Conservation (phyloP, 2,329 filamentous ascomycete genomes). For the Macrophomina pseudophaseolina region DNA sequence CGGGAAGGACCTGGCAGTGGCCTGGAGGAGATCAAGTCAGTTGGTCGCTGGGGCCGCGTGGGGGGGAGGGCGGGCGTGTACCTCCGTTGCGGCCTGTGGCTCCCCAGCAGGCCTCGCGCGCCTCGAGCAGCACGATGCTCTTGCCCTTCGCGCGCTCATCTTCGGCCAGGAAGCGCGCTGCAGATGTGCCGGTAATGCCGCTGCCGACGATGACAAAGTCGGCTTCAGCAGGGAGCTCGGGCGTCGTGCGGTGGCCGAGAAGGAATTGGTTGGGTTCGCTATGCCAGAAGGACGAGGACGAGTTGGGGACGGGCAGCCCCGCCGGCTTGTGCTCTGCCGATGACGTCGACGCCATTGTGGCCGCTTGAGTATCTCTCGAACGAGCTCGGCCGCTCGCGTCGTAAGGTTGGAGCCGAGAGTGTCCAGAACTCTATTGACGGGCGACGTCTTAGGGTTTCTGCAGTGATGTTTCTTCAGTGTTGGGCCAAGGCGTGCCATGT, state of each 20-base stretch:
- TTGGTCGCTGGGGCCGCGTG: background rate
- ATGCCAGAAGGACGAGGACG: slow-evolving; percentile 76
- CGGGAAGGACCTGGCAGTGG: slow-evolving; percentile 76
- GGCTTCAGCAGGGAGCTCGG: slow-evolving; percentile 62
- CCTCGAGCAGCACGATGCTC: slow-evolving; percentile 75
- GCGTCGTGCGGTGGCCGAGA: slow-evolving; percentile 70
- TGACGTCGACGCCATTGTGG: slow-evolving; percentile 20
- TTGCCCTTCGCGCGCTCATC: slow-evolving; percentile 50
- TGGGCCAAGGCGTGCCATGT: background rate
- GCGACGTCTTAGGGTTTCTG: background rate
- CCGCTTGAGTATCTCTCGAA: background rate
- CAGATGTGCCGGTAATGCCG: slow-evolving; percentile 77
- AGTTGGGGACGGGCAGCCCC: slow-evolving; percentile 63
- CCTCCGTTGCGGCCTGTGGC: slow-evolving; percentile 68
- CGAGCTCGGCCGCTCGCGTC: background rate
- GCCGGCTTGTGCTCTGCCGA: slow-evolving; percentile 32
- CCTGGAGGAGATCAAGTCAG: slow-evolving; percentile 33
- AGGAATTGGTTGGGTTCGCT: slow-evolving; percentile 68
- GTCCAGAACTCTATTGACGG: background rate
- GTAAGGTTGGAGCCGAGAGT: background rate
- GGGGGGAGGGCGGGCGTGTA: background rate
- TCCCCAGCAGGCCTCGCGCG: slow-evolving; percentile 79
- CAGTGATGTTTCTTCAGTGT: background rate
- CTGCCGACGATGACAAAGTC: slow-evolving; percentile 76
- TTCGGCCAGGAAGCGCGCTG: slow-evolving; percentile 65